A percentile compares a stretch with the other conserved stretches of the same genome.
These are phyloP conservation scores for Westerdykella sp. DNA, from an alignment of 2,329 filamentous ascomycete species.

Conservation along the genomic window DNA sequence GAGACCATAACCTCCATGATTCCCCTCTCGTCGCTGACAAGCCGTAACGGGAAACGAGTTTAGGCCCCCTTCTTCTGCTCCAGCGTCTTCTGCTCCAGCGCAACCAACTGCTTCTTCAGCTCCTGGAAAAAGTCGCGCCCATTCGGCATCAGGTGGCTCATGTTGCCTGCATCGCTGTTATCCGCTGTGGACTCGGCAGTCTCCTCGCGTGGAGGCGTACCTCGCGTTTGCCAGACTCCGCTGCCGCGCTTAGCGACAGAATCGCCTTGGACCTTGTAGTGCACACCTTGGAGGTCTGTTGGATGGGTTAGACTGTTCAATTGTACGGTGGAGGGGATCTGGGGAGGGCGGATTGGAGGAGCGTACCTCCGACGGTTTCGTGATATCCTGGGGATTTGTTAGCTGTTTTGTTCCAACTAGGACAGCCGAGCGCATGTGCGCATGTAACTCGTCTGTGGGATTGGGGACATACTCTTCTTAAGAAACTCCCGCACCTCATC, in stretches of 20 bases:
- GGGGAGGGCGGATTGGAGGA: not conserved
- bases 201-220: constrained; percentile 17
- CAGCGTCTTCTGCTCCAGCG: constrained; percentile 38
- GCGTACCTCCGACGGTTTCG: constrained; percentile 26
- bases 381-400: constrained; percentile 17
- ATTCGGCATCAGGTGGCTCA: constrained; percentile 39
- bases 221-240: constrained; percentile 37
- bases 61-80: too few species aligned
- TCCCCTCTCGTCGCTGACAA: constrained; percentile 23
- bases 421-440: not conserved
- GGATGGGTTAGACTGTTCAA: constrained; percentile 11
- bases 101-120: constrained; percentile 42
- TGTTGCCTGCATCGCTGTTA: constrained; percentile 26
- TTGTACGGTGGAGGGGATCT: not conserved
- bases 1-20: too few species aligned
- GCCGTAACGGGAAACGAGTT: too few species aligned
- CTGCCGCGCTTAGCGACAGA: constrained; percentile 34
- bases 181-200: not conserved
- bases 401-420: not conserved
- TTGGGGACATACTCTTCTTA: constrained; percentile 31
- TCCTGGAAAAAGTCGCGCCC: constrained; percentile 42
- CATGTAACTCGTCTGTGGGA: not conserved
- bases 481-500: constrained; percentile 40
- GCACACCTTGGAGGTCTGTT: constrained; percentile 26
- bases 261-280: constrained; percentile 37